These are phyloP conservation scores for Poterioochromonas sp. DNA, from an alignment of 352 stramenopile species.

Conservation along the genomic window DNA sequence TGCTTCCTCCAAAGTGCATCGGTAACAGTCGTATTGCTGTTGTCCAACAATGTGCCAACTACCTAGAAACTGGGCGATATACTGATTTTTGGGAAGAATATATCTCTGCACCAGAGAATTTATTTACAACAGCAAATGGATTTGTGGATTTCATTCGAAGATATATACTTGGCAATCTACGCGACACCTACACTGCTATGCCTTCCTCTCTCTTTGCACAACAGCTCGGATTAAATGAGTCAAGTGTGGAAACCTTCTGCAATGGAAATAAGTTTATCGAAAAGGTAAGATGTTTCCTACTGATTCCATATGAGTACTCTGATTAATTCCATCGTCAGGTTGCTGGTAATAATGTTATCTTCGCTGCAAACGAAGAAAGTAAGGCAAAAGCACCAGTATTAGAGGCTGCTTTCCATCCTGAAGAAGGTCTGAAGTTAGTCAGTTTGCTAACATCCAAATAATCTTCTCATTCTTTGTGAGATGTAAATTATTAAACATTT, in stretches of 20 bases:
- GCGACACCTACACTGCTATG: slow-evolving; percentile 19
- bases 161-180: slow-evolving; percentile 39
- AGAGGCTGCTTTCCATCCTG: too few relatives aligned
- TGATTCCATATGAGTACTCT: too few relatives aligned
- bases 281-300: too few relatives aligned
- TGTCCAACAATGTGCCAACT: slow-evolving; percentile 29
- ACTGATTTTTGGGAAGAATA: slow-evolving; percentile 40
- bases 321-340: too few relatives aligned
- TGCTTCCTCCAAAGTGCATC: slow-evolving; percentile 36
- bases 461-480: too few relatives aligned
- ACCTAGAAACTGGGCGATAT: slow-evolving; percentile 40
- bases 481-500: too few relatives aligned
- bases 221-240: neutral
- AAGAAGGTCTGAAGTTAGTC: too few relatives aligned
- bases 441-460: too few relatives aligned
- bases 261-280: neutral
- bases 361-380: too few relatives aligned
- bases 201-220: neutral
- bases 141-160: slow-evolving; percentile 38
- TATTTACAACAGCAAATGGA: neutral
- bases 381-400: too few relatives aligned
- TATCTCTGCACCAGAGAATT: neutral
- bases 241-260: neutral
- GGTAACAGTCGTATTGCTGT: slow-evolving; percentile 28
- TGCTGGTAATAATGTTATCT: too few relatives aligned